A percentile compares a stretch with the other conserved stretches of the same genome.
Conservation (phyloP, 345 rosid species). For the Tarenaya hassleriana region DNA sequence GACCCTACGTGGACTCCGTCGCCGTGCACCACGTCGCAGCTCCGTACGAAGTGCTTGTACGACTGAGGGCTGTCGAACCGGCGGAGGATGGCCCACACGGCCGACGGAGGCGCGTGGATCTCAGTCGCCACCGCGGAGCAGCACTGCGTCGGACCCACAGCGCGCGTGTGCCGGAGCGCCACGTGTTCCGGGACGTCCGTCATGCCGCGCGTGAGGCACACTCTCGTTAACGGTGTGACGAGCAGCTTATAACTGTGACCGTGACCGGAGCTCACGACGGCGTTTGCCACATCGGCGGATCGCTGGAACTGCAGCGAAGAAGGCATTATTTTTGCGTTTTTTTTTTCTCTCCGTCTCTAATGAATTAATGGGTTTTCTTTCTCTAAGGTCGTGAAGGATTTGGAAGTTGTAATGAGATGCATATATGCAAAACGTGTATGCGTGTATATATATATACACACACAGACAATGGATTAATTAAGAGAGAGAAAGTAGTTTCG, state of each 20-base stretch:
- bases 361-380: slow-evolving; percentile 11
- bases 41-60: slow-evolving; percentile 71
- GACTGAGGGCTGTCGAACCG: slow-evolving; percentile 81
- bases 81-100: slow-evolving; percentile 77
- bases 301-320: slow-evolving; percentile 49
- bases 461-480: slow-evolving; percentile 10
- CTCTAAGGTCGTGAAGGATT: slow-evolving; percentile 13
- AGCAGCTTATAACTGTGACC: slow-evolving; percentile 21
- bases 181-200: slow-evolving; percentile 45
- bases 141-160: slow-evolving; percentile 53
- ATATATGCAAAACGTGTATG: background rate
- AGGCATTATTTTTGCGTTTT: slow-evolving; percentile 40
- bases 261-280: slow-evolving; percentile 7
- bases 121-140: slow-evolving; percentile 50
- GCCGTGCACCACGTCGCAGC: slow-evolving; percentile 63
- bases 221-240: slow-evolving; percentile 22
- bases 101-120: slow-evolving; percentile 50
- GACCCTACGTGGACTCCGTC: slow-evolving; percentile 64
- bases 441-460: slow-evolving; percentile 3
- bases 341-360: slow-evolving; percentile 7
- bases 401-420: background rate
- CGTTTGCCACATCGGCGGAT: slow-evolving; percentile 22
- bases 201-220: slow-evolving; percentile 24
- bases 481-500: slow-evolving; percentile 24
- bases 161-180: slow-evolving; percentile 41